phyloP scores from a whole-genome alignment of 164 flowering plant species.

The Houttuynia cordata region DNA sequence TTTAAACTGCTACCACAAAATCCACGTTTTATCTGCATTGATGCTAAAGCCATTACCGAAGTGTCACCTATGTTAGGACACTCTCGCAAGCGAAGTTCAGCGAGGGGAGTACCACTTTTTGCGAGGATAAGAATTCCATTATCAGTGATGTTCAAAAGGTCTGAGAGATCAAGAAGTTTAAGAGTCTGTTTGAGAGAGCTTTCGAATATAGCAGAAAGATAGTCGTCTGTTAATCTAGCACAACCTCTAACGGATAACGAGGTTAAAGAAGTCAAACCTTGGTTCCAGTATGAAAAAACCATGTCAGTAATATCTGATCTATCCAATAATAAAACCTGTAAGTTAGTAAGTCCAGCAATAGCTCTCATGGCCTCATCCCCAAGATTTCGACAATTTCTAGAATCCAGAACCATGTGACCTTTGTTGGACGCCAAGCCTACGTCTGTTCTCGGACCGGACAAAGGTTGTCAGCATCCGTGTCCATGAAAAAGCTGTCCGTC shows the following conservation, averaged over 20 bases:
- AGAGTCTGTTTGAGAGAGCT: conserved; percentile 33
- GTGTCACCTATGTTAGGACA: conserved; percentile 76
- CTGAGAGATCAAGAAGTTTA: conserved; percentile 66
- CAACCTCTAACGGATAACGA: conserved; percentile 80
- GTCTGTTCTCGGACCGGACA: too few relatives aligned
- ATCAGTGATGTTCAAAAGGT: conserved; percentile 62
- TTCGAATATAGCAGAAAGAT: conserved; percentile 52
- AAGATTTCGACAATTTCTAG: conserved; percentile 69
- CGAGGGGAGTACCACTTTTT: conserved; percentile 36
- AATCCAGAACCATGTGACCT: conserved; percentile 55
- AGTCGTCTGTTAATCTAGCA: conserved; percentile 69
- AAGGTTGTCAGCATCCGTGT: too few relatives aligned
- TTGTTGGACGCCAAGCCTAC: conserved; percentile 60
- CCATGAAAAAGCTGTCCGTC: too few relatives aligned
- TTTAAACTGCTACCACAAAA: conserved; percentile 58
- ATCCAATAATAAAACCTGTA: conserved; percentile 58
- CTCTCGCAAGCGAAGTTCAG: conserved; percentile 65
- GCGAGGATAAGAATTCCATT: conserved; percentile 53
- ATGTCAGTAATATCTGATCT: conserved; percentile 64
- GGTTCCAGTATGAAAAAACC: conserved; percentile 47
- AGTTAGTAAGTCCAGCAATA: conserved; percentile 41
- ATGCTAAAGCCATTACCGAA: conserved; percentile 84
- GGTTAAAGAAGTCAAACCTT: conserved; percentile 34
- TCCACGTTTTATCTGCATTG: conserved; percentile 65
- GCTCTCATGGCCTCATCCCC: conserved; percentile 79